Evolutionary conservation across 2,329 filamentous ascomycete species (phyloP).

Genomic region (Harringtonia lauricola): DNA sequence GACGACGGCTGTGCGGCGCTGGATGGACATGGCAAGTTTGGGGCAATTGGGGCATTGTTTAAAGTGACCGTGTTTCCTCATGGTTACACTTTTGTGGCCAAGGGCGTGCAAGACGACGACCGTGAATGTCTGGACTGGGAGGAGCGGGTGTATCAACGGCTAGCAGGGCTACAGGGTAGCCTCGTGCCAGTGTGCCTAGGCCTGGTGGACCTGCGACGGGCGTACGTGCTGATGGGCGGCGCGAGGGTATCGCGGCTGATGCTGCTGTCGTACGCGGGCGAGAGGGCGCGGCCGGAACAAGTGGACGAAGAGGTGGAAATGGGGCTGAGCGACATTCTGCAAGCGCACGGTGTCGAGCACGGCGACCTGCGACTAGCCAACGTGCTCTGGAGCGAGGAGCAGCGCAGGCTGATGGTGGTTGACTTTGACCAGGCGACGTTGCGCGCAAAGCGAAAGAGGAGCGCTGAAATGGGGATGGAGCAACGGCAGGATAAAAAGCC

Average conservation of each 20-base stretch:
- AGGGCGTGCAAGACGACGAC: background rate
- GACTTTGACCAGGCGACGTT: constrained; percentile 2
- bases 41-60: constrained; percentile 1
- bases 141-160: constrained; percentile 1
- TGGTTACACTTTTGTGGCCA: constrained; percentile 3
- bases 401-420: background rate
- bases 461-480: too few species aligned
- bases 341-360: background rate
- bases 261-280: constrained; percentile 5
- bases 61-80: background rate
- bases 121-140: background rate
- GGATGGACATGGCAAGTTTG: background rate
- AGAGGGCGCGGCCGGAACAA: background rate
- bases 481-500: too few species aligned
- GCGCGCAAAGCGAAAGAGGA: background rate
- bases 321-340: background rate
- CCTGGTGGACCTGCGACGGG: background rate
- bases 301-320: background rate
- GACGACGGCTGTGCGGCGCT: background rate
- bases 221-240: background rate
- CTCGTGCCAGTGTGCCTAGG: constrained; percentile 3
- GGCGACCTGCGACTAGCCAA: constrained; percentile 2
- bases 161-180: constrained; percentile 1
- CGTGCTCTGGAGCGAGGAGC: constrained; percentile 1
- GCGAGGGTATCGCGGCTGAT: background rate